phyloP scores from a whole-genome alignment of 2,329 filamentous ascomycete species.

The Cytospora piceae region DNA sequence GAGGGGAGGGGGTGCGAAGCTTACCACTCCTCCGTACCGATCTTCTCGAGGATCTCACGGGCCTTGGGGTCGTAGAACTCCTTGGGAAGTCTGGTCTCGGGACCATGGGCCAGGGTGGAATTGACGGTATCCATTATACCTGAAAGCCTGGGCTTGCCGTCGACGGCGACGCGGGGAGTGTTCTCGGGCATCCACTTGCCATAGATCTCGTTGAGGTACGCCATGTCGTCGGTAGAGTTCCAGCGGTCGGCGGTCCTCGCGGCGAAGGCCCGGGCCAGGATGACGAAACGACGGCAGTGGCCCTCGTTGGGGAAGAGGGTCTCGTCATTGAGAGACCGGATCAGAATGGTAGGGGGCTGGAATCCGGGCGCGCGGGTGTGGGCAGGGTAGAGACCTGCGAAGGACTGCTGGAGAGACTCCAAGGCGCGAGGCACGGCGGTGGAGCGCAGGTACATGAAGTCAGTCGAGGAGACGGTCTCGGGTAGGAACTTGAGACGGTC shows the following conservation, averaged over 20 bases:
- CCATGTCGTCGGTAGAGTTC: slow-evolving; percentile 81
- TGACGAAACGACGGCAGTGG: slow-evolving; percentile 73
- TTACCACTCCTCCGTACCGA: slow-evolving; percentile 92
- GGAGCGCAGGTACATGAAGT: slow-evolving; percentile 72
- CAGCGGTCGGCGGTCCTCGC: slow-evolving; percentile 72
- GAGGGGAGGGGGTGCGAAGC: neutral
- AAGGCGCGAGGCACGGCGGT: slow-evolving; percentile 77
- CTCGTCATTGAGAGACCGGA: slow-evolving; percentile 69
- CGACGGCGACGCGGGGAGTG: slow-evolving; percentile 73
- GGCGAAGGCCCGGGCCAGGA: slow-evolving; percentile 71
- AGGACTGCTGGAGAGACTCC: slow-evolving; percentile 76
- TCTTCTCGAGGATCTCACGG: slow-evolving; percentile 70
- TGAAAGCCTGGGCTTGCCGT: slow-evolving; percentile 79
- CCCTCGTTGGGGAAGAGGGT: slow-evolving; percentile 80
- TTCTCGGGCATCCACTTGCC: slow-evolving; percentile 84
- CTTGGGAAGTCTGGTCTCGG: slow-evolving; percentile 74
- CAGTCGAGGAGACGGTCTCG: slow-evolving; percentile 50
- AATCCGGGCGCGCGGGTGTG: slow-evolving; percentile 49
- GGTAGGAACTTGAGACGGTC: slow-evolving; percentile 76
- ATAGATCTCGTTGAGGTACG: slow-evolving; percentile 75
- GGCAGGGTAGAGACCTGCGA: slow-evolving; percentile 74
- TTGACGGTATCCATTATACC: slow-evolving; percentile 97
- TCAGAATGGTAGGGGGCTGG: slow-evolving; percentile 67
- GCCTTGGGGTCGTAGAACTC: slow-evolving; percentile 85
- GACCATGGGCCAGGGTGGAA: slow-evolving; percentile 81